Evolutionary conservation across 1,284 basidiomycete genomes (phyloP).

Genomic region (Leccinum pallidistipes): DNA sequence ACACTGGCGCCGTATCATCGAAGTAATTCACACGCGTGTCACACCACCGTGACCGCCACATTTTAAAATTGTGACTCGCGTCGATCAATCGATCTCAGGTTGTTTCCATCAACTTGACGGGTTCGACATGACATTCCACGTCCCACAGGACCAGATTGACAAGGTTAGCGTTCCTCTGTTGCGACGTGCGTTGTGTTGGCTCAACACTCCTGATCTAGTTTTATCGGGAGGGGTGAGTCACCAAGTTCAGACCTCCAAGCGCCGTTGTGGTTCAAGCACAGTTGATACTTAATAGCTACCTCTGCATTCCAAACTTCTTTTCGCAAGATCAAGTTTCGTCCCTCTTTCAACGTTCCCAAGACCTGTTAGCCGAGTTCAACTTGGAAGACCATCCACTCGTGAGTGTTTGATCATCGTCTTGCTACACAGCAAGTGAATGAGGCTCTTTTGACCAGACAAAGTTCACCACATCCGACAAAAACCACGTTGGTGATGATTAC

Average conservation of each 20-base stretch:
- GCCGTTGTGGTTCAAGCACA: not conserved
- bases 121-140: constrained; percentile 26
- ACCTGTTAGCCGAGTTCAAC: constrained; percentile 76
- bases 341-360: constrained; percentile 69
- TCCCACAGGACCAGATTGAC: constrained; percentile 42
- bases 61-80: not conserved
- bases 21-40: not conserved
- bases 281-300: constrained; percentile 54
- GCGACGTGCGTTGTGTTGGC: not conserved
- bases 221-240: constrained; percentile 28
- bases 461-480: constrained; percentile 79
- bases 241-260: not conserved
- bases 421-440: not conserved
- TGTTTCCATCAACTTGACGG: not conserved
- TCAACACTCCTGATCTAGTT: constrained; percentile 12
- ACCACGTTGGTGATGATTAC: constrained; percentile 89
- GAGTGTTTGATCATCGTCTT: constrained; percentile 4
- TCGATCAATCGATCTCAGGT: not conserved
- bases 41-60: not conserved
- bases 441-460: constrained; percentile 59
- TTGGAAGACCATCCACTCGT: constrained; percentile 82
- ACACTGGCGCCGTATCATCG: not conserved
- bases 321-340: constrained; percentile 53
- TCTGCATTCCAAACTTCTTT: constrained; percentile 78
- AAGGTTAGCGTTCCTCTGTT: constrained; percentile 30